Evolutionary conservation across 345 rosid species (phyloP).

Genomic region (Corchorus capsularis): DNA sequence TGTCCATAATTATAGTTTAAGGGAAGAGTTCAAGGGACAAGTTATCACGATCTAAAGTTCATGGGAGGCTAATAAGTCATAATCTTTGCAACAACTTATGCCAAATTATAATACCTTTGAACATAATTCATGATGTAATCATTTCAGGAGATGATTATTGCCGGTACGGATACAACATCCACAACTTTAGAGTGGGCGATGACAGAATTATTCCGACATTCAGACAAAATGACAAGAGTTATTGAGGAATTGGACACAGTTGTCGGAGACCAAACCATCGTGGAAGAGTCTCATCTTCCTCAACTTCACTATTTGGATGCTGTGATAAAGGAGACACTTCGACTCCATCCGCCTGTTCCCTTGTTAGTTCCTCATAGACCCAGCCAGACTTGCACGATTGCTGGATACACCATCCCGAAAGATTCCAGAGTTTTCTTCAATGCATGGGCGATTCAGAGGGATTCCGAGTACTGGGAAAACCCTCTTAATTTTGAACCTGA

Average conservation of each 20-base stretch:
- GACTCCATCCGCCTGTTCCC: constrained; percentile 19
- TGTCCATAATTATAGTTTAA: too few relatives aligned
- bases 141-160: background rate
- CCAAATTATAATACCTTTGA: too few relatives aligned
- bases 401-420: constrained; percentile 16
- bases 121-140: too few relatives aligned
- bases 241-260: constrained; percentile 14
- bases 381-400: background rate
- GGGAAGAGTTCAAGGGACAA: too few relatives aligned
- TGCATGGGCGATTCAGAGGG: constrained; percentile 21
- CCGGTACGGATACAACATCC: constrained; percentile 18
- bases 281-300: constrained; percentile 18
- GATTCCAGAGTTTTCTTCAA: constrained; percentile 17
- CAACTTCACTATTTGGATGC: constrained; percentile 14
- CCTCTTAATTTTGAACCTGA: constrained; percentile 17
- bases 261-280: constrained; percentile 17
- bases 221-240: constrained; percentile 14
- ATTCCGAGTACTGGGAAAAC: constrained; percentile 11
- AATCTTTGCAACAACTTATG: too few relatives aligned
- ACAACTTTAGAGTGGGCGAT: constrained; percentile 24
- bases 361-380: constrained; percentile 11
- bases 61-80: too few relatives aligned
- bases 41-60: too few relatives aligned
- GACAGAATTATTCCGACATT: constrained; percentile 21
- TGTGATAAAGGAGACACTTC: constrained; percentile 2